Evolutionary conservation across 164 flowering plant genomes (phyloP).

Genomic region (Kingdonia uniflora): DNA sequence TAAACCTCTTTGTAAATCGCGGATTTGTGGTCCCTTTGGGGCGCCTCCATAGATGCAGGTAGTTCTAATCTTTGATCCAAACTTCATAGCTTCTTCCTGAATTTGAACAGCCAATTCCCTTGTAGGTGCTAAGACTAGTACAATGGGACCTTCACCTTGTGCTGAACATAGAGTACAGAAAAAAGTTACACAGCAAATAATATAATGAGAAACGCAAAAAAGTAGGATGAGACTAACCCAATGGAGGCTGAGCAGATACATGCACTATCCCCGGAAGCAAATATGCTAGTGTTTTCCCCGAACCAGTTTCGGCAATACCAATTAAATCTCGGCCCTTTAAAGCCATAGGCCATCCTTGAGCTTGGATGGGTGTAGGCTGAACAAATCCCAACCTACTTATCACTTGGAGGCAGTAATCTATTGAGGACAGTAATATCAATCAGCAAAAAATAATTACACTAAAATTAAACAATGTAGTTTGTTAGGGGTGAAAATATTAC

Average conservation of each 20-base stretch:
- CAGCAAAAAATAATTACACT: constrained; percentile 11
- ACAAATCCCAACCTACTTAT: constrained; percentile 73
- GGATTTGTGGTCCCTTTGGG: constrained; percentile 96
- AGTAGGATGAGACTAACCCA: constrained; percentile 40
- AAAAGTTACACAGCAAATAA: neutral
- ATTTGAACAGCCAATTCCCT: constrained; percentile 96
- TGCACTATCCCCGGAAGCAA: constrained; percentile 86
- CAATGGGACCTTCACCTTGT: constrained; percentile 88
- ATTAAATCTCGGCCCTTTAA: constrained; percentile 88
- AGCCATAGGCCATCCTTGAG: constrained; percentile 99
- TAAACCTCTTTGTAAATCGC: constrained; percentile 80
- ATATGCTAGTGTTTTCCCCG: constrained; percentile 95
- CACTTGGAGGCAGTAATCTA: constrained; percentile 76
- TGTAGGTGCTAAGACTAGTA: constrained; percentile 81
- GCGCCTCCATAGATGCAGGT: constrained; percentile 97
- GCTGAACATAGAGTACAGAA: constrained; percentile 21
- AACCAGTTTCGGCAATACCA: constrained; percentile 99
- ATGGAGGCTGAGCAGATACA: constrained; percentile 83
- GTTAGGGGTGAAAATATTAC: constrained; percentile 20
- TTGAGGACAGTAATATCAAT: neutral
- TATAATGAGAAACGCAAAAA: neutral
- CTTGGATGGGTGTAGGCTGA: constrained; percentile 95
- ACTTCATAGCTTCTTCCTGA: constrained; percentile 76
- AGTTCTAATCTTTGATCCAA: constrained; percentile 60
- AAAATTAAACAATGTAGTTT: neutral